Evolutionary conservation across 257 asterid genomes (phyloP).

Genomic region (Solanum sejunctum): DNA sequence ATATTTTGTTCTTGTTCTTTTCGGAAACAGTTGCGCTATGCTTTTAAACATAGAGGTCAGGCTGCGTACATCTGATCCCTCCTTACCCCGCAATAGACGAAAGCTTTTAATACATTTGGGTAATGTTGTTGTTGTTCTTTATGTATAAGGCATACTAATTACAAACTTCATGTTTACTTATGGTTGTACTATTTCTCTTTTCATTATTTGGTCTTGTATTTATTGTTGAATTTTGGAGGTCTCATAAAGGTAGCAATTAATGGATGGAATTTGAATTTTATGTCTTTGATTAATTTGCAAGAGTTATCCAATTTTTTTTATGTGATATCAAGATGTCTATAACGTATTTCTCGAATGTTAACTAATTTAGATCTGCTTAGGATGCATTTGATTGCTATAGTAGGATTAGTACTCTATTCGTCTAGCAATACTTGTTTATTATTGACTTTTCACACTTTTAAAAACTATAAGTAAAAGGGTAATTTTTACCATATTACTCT

Average conservation of each 20-base stretch:
- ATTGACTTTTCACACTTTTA: too few relatives aligned
- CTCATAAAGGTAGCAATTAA: neutral
- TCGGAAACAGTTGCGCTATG: too few relatives aligned
- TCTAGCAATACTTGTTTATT: too few relatives aligned
- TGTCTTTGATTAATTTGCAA: neutral
- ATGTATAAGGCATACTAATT: neutral
- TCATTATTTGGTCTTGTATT: neutral
- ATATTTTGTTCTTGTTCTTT: neutral
- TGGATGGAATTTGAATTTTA: neutral
- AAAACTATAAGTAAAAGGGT: too few relatives aligned
- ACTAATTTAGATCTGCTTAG: neutral
- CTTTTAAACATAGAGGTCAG: too few relatives aligned
- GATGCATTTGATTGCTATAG: neutral
- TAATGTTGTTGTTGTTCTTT: neutral
- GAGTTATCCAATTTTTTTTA: neutral
- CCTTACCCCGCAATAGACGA: too few relatives aligned
- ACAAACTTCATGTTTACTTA: neutral
- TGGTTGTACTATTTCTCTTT: neutral
- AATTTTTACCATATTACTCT: too few relatives aligned
- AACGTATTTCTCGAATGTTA: too few relatives aligned
- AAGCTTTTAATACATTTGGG: too few relatives aligned
- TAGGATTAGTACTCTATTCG: neutral
- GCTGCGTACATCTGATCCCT: too few relatives aligned
- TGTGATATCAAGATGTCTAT: fast-evolving
- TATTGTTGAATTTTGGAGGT: neutral